Evolutionary conservation across 2,329 filamentous ascomycete genomes (phyloP), one percentile per base, ranked within the genome.

Genomic region (Ilyonectria sp.): DNA sequence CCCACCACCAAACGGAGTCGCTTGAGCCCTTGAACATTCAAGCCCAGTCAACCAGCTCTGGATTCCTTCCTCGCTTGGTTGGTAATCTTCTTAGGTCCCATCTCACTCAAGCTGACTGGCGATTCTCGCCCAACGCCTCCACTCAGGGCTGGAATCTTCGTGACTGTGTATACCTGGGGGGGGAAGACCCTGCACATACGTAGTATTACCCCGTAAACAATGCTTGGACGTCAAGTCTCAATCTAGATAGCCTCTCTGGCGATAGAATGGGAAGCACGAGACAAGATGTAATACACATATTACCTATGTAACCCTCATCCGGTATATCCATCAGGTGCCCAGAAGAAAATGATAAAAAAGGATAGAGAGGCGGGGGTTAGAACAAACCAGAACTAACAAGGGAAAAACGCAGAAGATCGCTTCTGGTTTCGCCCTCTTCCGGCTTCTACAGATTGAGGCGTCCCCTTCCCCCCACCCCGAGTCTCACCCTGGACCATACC

Each of bases 341-440:
- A n/a, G 43, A 60, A 56, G 50, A 56, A 60, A 54, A 50, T 29
- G 40, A 63, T 33, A 43, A 17, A 33, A 35, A 47, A 33, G 33
- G 63, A 23, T 50, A 55, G 40, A 21, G 31, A 65, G 40, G 35
- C 50, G 50, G 62, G 46, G 62, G 37, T 50, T 17, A 60, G 44
- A 50, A 60, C 62, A 44, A 65, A 52, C 62, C 62, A 65, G 52
- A 43, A 60, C 62, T 23, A 65, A 56, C 52, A 71, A 67, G 63
- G 63, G 55, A 56, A 43, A 65, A 49, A 55, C 43, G 50, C 71
- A 71, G 73, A 68, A 72, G 72, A 74, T 74, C 69, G 54, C 60
- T 71, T 69, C 63, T 67, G 49, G 58, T 67, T 62, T 70, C 54
- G 63, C 54, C 61, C 54, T 67, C 52, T 53, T 56, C 57, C 52